Conservation (phyloP, 768 basidiomycete species). For the Boletus sp. region DNA sequence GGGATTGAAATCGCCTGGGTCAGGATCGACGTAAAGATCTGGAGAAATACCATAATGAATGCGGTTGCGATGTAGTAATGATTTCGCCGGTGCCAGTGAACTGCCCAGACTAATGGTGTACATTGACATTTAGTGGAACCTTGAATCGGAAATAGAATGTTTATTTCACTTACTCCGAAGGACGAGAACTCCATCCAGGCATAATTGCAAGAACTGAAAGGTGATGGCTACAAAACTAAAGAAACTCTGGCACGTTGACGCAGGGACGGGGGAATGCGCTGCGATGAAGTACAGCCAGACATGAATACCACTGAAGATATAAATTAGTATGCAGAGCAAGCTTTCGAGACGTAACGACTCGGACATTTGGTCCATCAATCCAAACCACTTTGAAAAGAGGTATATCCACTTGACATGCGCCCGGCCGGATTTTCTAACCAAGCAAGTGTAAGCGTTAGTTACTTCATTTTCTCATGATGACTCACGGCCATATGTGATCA, state of each 20-base stretch:
- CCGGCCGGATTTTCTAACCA: slow-evolving; percentile 7
- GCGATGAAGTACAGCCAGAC: background rate
- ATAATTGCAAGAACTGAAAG: slow-evolving; percentile 16
- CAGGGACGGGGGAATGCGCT: background rate
- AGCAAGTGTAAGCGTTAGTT: background rate
- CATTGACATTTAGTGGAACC: background rate
- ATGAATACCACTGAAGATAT: slow-evolving; percentile 1
- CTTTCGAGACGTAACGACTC: background rate
- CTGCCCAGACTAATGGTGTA: slow-evolving; percentile 5
- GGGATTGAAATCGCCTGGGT: background rate
- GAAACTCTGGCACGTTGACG: slow-evolving; percentile 2
- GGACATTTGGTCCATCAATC: slow-evolving; percentile 18
- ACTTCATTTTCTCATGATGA: background rate
- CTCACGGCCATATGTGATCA: slow-evolving; percentile 22
- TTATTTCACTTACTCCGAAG: slow-evolving; percentile 18
- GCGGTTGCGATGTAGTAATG: background rate
- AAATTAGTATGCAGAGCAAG: slow-evolving; percentile 1
- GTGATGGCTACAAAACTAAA: background rate
- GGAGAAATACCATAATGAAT: slow-evolving; percentile 1
- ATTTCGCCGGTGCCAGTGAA: slow-evolving; percentile 7
- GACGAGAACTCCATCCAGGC: slow-evolving; percentile 13
- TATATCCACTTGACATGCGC: slow-evolving; percentile 19
- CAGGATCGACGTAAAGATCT: background rate
- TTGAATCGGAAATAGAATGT: background rate
- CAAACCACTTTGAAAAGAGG: slow-evolving; percentile 25